These are phyloP conservation scores for Saccharomycopsis malanga DNA, from an alignment of 805 yeast genomes.

Conservation along the genomic window DNA sequence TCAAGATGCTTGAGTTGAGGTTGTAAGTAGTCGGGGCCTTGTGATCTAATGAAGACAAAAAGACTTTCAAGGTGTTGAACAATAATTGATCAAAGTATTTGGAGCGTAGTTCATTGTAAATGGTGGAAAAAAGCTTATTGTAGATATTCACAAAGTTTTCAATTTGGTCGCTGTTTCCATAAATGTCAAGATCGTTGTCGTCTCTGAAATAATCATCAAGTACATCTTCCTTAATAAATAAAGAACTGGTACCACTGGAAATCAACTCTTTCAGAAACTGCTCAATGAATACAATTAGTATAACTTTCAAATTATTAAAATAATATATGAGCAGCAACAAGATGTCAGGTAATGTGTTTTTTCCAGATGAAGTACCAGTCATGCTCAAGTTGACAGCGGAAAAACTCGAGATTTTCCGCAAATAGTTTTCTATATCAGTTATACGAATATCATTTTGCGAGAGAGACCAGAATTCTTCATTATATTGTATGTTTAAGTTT, in stretches of 20 bases:
- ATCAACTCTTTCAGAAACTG: not conserved
- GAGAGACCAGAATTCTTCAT: conserved; percentile 11
- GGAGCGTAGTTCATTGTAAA: conserved; percentile 1
- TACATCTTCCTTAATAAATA: not conserved
- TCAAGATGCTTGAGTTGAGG: not conserved
- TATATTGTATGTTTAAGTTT: not conserved
- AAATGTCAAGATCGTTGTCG: conserved; percentile 3
- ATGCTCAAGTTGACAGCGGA: not conserved
- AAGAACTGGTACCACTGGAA: not conserved
- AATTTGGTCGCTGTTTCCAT: not conserved
- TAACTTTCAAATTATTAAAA: conserved; percentile 1
- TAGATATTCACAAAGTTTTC: conserved; percentile 1
- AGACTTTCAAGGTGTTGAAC: not conserved
- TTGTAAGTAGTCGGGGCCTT: not conserved
- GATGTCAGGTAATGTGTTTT: not conserved
- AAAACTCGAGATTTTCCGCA: conserved; percentile 10
- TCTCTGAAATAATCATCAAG: not conserved
- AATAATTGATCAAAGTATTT: conserved; percentile 1
- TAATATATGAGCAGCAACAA: not conserved
- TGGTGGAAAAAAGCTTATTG: not conserved
- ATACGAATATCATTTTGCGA: conserved; percentile 9
- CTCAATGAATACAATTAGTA: conserved; percentile 2
- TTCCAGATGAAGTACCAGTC: not conserved
- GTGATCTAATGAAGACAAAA: too few species aligned
- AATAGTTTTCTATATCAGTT: conserved; percentile 5